Base-by-base conservation (phyloP, 2,329 filamentous ascomycete genomes). In the Pleomassaria siparia region DNA sequence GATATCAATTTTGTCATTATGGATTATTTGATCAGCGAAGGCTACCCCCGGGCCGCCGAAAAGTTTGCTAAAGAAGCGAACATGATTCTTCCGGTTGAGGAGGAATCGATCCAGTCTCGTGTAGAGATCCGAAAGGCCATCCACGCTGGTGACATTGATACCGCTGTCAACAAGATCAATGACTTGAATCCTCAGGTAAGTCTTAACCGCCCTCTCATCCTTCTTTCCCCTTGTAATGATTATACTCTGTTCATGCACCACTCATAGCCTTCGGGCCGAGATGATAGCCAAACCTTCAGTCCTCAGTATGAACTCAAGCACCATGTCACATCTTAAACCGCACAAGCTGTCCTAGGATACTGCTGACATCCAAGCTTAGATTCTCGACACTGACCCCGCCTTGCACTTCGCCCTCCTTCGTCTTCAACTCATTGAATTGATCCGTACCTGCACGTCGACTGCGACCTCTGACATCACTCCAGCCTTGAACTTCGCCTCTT, bases 181-280 rank as follows among this genome's bases (percentile, higher is more conserved):
- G 89, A 96, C 58, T 76, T 95, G 26, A 89, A 96, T 59, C 88
- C 91, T 59, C 85, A 94, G 82, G 94, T 99, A 85, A 74, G 88
- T 71, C 42, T 36, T 37, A 20, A 39, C 33, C 35, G 25, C 67
- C 20, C 26, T n/a, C 16, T 26, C 30, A 26, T 33, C 37, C 20
- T 29, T 16, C 52, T 58, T 50, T 33, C 20, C 13, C 22, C 25
- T 76, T 82, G 80, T 82, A 74, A 91, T 94, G 94, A 99, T 99
- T 96, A 96, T 79, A 89, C 80, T 81, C 57, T 87, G 80, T 91
- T 95, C 92, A 99, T 99, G 94, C 94, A 99, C 94, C 94, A 99
- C 94, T 91, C 94, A 90, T 94, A 97, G 83, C 84, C 85, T 82
- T 79, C 79, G 83, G 84, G 85, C 83, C 75, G 83, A 94, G 94